Percentiles rank a stretch among this genome's conserved stretches.
These are phyloP conservation scores for Backusella westeae DNA, from an alignment of 192 early-diverging fungal species.

Conservation along the genomic window DNA sequence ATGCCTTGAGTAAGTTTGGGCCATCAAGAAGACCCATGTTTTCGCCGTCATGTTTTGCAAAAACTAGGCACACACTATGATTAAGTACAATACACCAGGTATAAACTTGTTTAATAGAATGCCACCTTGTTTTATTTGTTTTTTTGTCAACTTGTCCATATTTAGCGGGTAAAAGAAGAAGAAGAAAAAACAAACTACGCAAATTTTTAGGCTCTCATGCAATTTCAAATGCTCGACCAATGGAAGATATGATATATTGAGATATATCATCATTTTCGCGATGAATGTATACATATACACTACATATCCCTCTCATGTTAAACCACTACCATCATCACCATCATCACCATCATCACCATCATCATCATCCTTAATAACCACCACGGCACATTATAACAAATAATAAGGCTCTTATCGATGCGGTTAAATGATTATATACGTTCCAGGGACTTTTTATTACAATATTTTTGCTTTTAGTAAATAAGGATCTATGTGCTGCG, in stretches of 20 bases:
- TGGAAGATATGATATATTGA: too few species aligned
- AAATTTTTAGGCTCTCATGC: neutral
- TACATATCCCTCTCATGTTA: too few species aligned
- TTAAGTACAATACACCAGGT: neutral
- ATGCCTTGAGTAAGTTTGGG: neutral
- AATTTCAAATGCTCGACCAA: neutral
- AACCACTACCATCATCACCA: too few species aligned
- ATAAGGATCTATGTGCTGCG: conserved; percentile 26
- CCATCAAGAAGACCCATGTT: neutral
- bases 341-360: too few species aligned
- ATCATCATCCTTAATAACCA: too few species aligned
- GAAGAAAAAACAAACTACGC: neutral
- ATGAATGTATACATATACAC: too few species aligned
- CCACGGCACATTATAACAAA: too few species aligned
- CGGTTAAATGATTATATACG: conserved; percentile 2
- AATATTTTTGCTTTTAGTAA: conserved; percentile 5
- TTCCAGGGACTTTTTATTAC: neutral
- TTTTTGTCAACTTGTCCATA: neutral
- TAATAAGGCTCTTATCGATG: neutral
- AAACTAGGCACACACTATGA: neutral
- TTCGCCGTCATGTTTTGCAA: neutral
- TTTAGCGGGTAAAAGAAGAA: neutral
- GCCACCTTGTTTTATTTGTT: neutral
- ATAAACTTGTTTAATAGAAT: neutral
- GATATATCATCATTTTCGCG: too few species aligned